Base-by-base conservation (phyloP, 345 rosid species). In the Syzygium oleosum region DNA sequence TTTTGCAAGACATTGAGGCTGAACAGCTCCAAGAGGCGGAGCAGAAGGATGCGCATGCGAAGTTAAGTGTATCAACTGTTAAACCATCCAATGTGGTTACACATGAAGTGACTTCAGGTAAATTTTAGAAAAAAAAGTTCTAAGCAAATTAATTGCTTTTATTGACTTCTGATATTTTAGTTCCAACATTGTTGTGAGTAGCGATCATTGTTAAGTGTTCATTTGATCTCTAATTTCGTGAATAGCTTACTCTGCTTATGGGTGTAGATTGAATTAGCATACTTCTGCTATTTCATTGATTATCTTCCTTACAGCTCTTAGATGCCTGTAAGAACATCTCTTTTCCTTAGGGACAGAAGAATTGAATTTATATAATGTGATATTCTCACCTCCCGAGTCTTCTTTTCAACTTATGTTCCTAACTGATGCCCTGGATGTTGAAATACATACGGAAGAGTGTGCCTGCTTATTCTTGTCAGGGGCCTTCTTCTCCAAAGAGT, bases 1-100 rank as follows among this genome's bases (percentile, higher is more conserved):
- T 91, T 34, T 88, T 92, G 89, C 88, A 85, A 89, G 93, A 94
- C 49, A 85, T 91, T 16, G 94, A 92, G 51, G 51, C 90, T 84
- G 88, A 85, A 61, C 87, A 1, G 51, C 85, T 51, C 54, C 88
- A 43, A 51, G 78, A 84, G 52, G 51, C 43, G 11, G 88, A 38
- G 80, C 63, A 52, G 13, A 89, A 88, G 79, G 88, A 89, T 77
- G 86, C 29, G 3, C 58, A 41, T 51, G 88, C 87, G 84, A 92
- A 83, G 88, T 77, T 87, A 46, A 86, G 65, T 52, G 83, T 89
- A 88, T 46, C 92, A 86, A 59, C 92, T 23, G 87, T 51, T 85
- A 88, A 73, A 85, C 59, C 90, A 22, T 85, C 89, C 17, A 87
- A 92, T 34, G 79, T 88, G 87, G 86, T 89, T 84, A 29, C 87